phyloP scores from a whole-genome alignment of 2,329 filamentous ascomycete species.

The Tolypocladium ovalisporum region DNA sequence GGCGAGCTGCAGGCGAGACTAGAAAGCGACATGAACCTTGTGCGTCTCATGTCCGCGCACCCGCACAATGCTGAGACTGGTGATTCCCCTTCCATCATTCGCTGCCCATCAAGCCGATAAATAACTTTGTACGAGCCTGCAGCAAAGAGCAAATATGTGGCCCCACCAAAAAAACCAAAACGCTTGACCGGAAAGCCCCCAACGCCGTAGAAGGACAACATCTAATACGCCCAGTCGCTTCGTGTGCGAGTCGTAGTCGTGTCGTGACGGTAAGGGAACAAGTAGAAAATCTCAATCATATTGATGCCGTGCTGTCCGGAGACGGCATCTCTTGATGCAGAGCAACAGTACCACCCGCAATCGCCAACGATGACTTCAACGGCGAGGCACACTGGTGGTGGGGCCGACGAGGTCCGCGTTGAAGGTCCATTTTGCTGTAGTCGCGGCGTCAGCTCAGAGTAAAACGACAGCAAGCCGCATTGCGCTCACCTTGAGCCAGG shows the following conservation, averaged over 20 bases:
- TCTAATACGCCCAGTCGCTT: slow-evolving; percentile 1
- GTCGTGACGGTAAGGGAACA: neutral
- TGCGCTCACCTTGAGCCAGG: slow-evolving; percentile 60
- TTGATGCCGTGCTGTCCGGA: neutral
- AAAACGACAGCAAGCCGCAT: neutral
- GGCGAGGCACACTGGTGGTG: slow-evolving; percentile 1
- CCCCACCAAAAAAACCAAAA: neutral
- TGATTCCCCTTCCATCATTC: neutral
- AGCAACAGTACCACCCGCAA: neutral
- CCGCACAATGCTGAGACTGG: neutral
- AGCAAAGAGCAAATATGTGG: neutral
- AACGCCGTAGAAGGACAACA: slow-evolving; percentile 1
- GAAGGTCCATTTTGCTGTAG: slow-evolving; percentile 35
- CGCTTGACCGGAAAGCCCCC: neutral
- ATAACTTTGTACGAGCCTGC: neutral
- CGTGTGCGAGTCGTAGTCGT: slow-evolving; percentile 1
- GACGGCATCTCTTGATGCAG: neutral
- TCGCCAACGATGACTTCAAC: neutral
- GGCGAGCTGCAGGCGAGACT: neutral
- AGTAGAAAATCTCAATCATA: neutral
- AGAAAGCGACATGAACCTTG: neutral
- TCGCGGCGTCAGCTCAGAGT: slow-evolving; percentile 11
- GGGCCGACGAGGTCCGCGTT: slow-evolving; percentile 6
- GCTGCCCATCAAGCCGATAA: neutral
- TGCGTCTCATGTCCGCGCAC: slow-evolving; percentile 1